These are phyloP conservation scores for Colletotrichum melonis DNA, from an alignment of 2,329 filamentous ascomycete species.

Conservation along the genomic window DNA sequence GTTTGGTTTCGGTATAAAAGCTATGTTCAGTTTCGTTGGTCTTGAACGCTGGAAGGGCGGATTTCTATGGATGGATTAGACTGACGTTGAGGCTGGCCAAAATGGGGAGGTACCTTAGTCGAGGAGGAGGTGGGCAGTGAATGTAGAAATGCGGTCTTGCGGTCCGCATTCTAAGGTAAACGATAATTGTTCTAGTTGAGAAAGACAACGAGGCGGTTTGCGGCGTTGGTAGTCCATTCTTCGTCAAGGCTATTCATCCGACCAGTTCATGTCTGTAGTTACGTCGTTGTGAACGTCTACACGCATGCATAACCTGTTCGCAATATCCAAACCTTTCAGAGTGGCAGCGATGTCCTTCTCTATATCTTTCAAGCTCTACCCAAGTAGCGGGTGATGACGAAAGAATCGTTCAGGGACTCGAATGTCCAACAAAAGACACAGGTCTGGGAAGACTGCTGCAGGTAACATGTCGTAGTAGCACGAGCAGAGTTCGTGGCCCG, in stretches of 20 bases:
- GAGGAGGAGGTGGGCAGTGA: not conserved
- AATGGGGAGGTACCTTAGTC: not conserved
- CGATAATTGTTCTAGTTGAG: not conserved
- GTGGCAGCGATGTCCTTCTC: no score
- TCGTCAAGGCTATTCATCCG: not conserved
- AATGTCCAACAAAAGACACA: not conserved
- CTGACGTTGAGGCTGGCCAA: not conserved
- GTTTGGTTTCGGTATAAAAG: not conserved
- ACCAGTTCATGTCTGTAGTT: not conserved
- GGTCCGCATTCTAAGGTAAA: no score
- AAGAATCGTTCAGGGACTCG: not conserved
- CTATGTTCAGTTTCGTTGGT: not conserved
- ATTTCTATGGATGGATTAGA: not conserved
- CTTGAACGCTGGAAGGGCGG: not conserved
- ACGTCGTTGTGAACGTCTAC: not conserved
- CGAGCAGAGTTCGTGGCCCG: slow-evolving; percentile 11
- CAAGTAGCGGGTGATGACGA: no score
- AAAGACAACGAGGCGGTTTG: not conserved
- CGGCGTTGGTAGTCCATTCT: not conserved
- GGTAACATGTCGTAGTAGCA: not conserved
- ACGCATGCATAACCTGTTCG: slow-evolving; percentile 1
- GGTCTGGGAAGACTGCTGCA: not conserved
- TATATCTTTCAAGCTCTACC: no score
- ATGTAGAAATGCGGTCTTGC: not conserved
- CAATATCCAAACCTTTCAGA: no score